Percentiles rank a stretch among this genome's conserved stretches.
Conservation (phyloP, 2,329 filamentous ascomycete species). For the Aurifilum marmelostoma region DNA sequence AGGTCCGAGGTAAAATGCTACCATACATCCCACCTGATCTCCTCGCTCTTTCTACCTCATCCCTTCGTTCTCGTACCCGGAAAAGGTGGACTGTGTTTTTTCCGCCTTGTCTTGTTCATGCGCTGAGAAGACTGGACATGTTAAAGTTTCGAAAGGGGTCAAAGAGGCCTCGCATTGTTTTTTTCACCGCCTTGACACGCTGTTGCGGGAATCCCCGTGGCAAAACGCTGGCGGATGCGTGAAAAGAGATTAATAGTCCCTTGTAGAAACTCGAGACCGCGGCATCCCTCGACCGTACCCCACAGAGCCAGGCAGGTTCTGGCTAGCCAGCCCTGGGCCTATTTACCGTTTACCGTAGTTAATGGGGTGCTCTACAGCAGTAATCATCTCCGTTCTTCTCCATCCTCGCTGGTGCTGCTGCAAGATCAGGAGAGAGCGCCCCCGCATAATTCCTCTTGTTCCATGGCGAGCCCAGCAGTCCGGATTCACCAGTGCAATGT, state of each 20-base stretch:
- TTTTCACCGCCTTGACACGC: neutral
- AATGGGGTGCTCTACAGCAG: neutral
- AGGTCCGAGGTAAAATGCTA: neutral
- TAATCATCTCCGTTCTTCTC: neutral
- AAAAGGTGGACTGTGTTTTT: neutral
- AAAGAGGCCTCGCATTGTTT: neutral
- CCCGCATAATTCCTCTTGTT: too few species aligned
- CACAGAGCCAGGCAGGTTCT: neutral
- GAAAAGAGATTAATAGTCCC: constrained; percentile 4
- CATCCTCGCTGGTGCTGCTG: neutral
- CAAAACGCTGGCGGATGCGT: neutral
- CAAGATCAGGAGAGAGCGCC: neutral
- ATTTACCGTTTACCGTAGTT: neutral
- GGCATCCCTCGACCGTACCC: neutral
- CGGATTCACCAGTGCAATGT: too few species aligned
- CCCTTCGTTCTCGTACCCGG: neutral
- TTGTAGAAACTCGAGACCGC: neutral
- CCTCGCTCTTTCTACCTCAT: neutral
- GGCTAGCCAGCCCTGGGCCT: neutral
- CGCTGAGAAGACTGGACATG: neutral
- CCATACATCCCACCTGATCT: neutral
- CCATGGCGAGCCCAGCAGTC: too few species aligned
- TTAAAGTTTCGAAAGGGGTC: neutral
- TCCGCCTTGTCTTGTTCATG: neutral
- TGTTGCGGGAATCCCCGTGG: neutral